Percentiles rank a stretch among this genome's conserved stretches.
Conservation (phyloP, 2,329 filamentous ascomycete species). For the Elsinoe fawcettii region DNA sequence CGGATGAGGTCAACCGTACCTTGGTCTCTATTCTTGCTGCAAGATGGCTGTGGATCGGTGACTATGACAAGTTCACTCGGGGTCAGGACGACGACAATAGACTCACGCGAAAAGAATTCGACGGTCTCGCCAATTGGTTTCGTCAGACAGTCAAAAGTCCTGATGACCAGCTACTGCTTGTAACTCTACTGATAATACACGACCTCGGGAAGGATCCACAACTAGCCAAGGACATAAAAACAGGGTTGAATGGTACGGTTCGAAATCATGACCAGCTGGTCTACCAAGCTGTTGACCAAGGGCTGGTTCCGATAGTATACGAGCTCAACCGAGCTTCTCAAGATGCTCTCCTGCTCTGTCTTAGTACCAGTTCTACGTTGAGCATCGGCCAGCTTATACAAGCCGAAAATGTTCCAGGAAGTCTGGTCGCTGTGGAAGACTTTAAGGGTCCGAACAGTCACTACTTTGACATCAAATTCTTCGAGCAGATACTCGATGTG, state of each 20-base stretch:
- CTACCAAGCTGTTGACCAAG: neutral
- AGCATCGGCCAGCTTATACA: conserved; percentile 9
- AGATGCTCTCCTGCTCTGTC: neutral
- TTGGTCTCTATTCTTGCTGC: conserved; percentile 2
- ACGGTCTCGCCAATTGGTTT: neutral
- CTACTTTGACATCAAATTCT: conserved; percentile 9
- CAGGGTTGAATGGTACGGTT: neutral
- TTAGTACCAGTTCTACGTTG: neutral
- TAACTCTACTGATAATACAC: neutral
- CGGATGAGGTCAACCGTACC: neutral
- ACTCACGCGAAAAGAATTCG: neutral
- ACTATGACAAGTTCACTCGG: neutral
- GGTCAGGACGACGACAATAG: neutral
- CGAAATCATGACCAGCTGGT: neutral
- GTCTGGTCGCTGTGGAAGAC: neutral
- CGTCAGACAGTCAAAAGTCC: neutral
- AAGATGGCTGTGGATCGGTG: neutral
- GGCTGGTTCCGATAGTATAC: neutral
- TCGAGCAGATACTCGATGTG: conserved; percentile 1
- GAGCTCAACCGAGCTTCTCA: neutral
- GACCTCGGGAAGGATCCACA: conserved; percentile 1
- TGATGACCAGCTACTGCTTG: neutral
- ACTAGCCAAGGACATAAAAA: neutral
- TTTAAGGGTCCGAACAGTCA: neutral
- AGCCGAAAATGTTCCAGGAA: conserved; percentile 6